phyloP scores from a whole-genome alignment of 192 early-diverging fungal species.

The Funneliformis geosporum region DNA sequence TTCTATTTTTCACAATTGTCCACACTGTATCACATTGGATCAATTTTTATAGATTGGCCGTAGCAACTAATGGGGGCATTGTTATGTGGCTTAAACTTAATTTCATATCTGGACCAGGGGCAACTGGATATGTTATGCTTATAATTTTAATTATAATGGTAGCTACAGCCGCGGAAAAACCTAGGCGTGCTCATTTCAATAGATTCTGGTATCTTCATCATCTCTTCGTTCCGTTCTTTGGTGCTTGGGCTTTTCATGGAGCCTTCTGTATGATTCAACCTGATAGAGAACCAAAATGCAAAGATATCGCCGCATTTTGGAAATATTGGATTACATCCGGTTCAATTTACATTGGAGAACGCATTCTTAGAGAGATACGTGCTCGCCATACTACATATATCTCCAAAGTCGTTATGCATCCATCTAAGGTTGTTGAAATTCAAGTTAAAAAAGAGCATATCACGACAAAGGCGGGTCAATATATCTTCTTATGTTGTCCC shows the following conservation, averaged over 20 bases:
- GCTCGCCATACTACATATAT: slow-evolving; percentile 59
- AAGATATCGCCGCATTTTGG: slow-evolving; percentile 53
- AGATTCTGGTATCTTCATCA: slow-evolving; percentile 82
- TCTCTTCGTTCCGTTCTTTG: slow-evolving; percentile 67
- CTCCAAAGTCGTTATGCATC: slow-evolving; percentile 73
- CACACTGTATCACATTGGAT: slow-evolving; percentile 63
- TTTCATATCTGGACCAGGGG: slow-evolving; percentile 53
- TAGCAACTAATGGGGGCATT: slow-evolving; percentile 31
- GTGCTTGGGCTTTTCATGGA: slow-evolving; percentile 70
- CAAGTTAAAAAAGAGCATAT: slow-evolving; percentile 60
- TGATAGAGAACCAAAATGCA: slow-evolving; percentile 45
- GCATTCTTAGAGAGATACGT: slow-evolving; percentile 62
- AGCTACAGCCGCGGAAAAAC: slow-evolving; percentile 53
- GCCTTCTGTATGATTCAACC: slow-evolving; percentile 54
- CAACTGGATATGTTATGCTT: slow-evolving; percentile 72
- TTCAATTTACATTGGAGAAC: slow-evolving; percentile 62
- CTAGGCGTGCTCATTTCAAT: slow-evolving; percentile 68
- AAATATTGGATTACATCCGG: slow-evolving; percentile 61
- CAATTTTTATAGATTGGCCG: slow-evolving; percentile 52
- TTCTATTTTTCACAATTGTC: slow-evolving; percentile 62
- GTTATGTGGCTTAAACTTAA: slow-evolving; percentile 41
- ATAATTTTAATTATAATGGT: slow-evolving; percentile 61
- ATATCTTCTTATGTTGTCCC: slow-evolving; percentile 73
- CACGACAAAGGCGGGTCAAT: slow-evolving; percentile 67
- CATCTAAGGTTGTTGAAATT: slow-evolving; percentile 72